Conservation (phyloP, 208 protist species). For the Acanthamoeba triangularis region DNA sequence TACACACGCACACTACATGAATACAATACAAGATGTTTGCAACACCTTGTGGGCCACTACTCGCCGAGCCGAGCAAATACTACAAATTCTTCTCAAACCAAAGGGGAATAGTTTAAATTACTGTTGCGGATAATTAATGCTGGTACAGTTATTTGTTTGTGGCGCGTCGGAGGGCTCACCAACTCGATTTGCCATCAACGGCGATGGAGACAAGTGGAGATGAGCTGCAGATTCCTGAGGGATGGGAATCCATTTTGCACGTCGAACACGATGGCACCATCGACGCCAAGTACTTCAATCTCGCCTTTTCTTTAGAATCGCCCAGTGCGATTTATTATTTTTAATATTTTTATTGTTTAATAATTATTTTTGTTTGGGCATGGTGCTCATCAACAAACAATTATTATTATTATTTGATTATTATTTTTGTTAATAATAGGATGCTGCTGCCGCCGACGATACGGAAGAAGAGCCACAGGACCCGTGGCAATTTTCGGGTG, state of each 20-base stretch:
- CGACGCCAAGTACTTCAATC: neutral
- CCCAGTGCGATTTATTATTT: neutral
- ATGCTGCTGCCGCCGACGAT: slow-evolving; percentile 14
- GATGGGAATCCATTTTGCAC: neutral
- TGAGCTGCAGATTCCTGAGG: neutral
- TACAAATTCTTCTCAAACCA: neutral
- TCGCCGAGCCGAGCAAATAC: neutral
- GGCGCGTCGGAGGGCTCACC: neutral
- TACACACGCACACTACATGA: neutral
- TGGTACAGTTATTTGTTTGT: too few species aligned
- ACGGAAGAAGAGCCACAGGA: neutral
- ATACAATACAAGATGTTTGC: neutral
- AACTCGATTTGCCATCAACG: neutral
- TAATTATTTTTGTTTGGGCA: too few species aligned
- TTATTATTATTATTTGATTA: neutral
- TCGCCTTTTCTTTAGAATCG: neutral
- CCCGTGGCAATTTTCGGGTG: slow-evolving; percentile 1
- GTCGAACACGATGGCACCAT: slow-evolving; percentile 16
- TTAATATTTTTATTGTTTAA: neutral
- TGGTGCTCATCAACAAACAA: neutral
- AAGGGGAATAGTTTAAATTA: too few species aligned
- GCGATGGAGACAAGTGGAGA: neutral
- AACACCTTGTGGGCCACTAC: too few species aligned
- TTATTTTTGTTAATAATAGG: neutral
- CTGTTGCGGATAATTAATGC: too few species aligned